Evolutionary conservation across 2,329 filamentous ascomycete genomes (phyloP).

Genomic region (Aspergillus floridensis): DNA sequence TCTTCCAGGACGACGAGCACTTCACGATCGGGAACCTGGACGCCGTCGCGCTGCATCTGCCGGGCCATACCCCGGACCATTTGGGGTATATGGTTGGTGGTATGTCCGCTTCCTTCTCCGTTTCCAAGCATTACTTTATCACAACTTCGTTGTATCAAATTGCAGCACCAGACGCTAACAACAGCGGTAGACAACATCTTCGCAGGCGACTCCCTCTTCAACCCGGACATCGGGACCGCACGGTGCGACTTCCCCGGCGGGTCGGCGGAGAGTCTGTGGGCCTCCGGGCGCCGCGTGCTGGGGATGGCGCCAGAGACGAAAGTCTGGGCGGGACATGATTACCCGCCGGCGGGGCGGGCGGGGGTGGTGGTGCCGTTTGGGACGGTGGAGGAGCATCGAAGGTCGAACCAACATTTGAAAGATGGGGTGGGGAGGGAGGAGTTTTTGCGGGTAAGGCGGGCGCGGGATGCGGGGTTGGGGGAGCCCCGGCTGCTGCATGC

Average conservation of each 20-base stretch:
- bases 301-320: conserved; percentile 41
- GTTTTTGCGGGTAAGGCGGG: conserved; percentile 31
- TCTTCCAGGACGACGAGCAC: conserved; percentile 54
- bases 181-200: conserved; percentile 38
- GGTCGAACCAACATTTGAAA: conserved; percentile 27
- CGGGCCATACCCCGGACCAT: conserved; percentile 62
- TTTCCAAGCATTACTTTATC: too few species aligned
- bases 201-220: conserved; percentile 53
- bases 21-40: conserved; percentile 52
- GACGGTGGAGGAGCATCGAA: conserved; percentile 17
- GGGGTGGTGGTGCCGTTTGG: background rate
- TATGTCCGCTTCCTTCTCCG: background rate
- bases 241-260: conserved; percentile 56
- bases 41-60: conserved; percentile 53
- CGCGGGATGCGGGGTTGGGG: conserved; percentile 30
- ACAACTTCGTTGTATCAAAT: too few species aligned
- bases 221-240: conserved; percentile 51
- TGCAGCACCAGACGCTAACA: too few species aligned
- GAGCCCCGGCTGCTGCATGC: conserved; percentile 38
- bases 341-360: conserved; percentile 31
- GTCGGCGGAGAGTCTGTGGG: conserved; percentile 42
- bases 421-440: conserved; percentile 24
- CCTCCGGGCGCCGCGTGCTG: conserved; percentile 46
- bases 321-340: conserved; percentile 57
- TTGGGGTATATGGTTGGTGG: conserved; percentile 56